phyloP scores from a whole-genome alignment of 345 rosid genomes.

The thale cress (Arabidopsis thaliana) region DNA sequence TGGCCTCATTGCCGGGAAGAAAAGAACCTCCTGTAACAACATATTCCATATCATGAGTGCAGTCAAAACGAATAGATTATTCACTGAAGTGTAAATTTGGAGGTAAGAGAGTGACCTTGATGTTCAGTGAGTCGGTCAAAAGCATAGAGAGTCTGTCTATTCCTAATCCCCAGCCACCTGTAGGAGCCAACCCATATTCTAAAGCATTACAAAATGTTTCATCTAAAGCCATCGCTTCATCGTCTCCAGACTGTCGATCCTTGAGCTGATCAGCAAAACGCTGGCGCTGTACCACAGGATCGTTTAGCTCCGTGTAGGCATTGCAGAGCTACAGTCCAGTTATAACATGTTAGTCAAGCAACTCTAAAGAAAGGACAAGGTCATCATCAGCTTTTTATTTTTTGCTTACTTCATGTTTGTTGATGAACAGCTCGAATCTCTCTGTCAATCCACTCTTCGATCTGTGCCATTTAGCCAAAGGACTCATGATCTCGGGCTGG shows the following conservation, averaged over 20 bases:
- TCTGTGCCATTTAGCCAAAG: conserved; percentile 62
- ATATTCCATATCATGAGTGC: conserved; percentile 1
- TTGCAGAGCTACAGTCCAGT: conserved; percentile 66
- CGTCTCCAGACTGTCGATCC: conserved; percentile 96
- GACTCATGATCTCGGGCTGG: conserved; percentile 54
- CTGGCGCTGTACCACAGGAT: conserved; percentile 93
- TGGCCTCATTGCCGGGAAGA: conserved; percentile 99
- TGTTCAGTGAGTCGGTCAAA: conserved; percentile 91
- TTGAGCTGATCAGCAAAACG: conserved; percentile 94
- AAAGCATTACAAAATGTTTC: conserved; percentile 90
- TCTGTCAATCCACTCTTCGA: conserved; percentile 74
- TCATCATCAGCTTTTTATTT: background rate
- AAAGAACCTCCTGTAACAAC: conserved; percentile 78
- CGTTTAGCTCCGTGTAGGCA: conserved; percentile 97
- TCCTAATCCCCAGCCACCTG: conserved; percentile 98
- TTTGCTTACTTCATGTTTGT: conserved; percentile 79
- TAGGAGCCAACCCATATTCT: conserved; percentile 93
- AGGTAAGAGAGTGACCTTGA: conserved; percentile 62
- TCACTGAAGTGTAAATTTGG: background rate
- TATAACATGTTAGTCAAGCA: conserved; percentile 9
- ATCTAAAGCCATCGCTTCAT: conserved; percentile 97
- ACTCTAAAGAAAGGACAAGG: conserved; percentile 5
- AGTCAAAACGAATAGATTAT: background rate
- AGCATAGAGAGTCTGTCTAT: conserved; percentile 89
- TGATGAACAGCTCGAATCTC: conserved; percentile 89